Evolutionary conservation across 306 rosid species (phyloP).

Genomic region (Fragaria vesca): DNA sequence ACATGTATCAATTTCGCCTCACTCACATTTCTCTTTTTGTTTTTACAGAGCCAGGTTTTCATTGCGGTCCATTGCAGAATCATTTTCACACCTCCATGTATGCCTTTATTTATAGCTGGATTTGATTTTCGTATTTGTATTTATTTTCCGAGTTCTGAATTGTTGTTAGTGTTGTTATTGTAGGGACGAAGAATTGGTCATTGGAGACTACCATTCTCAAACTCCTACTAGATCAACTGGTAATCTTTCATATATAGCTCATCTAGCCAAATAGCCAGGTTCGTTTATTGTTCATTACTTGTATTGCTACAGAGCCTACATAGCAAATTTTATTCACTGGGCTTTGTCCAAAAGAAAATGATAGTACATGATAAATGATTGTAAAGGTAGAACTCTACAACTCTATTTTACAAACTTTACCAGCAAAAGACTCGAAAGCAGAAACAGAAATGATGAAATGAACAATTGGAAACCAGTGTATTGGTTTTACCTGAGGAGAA

Average conservation of each 20-base stretch:
- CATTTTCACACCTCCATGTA: slow-evolving; percentile 34
- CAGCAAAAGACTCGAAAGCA: not conserved
- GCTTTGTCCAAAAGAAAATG: not conserved
- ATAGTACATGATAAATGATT: not conserved
- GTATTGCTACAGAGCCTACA: not conserved
- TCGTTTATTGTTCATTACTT: not conserved
- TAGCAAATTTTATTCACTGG: not conserved
- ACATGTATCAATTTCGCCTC: not conserved
- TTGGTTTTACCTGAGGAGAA: not conserved
- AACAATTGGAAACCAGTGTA: not conserved
- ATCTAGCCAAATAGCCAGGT: not conserved
- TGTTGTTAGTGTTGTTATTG: not conserved
- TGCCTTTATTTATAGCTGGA: not conserved
- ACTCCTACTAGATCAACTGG: slow-evolving; percentile 18
- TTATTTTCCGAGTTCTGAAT: not conserved
- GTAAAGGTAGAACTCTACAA: not conserved
- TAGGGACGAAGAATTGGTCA: slow-evolving; percentile 29
- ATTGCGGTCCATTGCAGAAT: slow-evolving; percentile 33
- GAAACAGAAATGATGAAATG: not conserved
- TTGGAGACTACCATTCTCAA: slow-evolving; percentile 10
- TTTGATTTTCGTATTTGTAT: not conserved
- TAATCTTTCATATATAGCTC: slow-evolving; percentile 9
- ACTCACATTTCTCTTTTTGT: not conserved
- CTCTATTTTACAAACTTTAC: no score
- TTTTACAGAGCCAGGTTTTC: slow-evolving; percentile 37